A percentile compares a stretch with the other conserved stretches of the same genome.
These are phyloP conservation scores for Parathielavia appendiculata DNA, from an alignment of 495 filamentous ascomycete genomes.

Conservation along the genomic window DNA sequence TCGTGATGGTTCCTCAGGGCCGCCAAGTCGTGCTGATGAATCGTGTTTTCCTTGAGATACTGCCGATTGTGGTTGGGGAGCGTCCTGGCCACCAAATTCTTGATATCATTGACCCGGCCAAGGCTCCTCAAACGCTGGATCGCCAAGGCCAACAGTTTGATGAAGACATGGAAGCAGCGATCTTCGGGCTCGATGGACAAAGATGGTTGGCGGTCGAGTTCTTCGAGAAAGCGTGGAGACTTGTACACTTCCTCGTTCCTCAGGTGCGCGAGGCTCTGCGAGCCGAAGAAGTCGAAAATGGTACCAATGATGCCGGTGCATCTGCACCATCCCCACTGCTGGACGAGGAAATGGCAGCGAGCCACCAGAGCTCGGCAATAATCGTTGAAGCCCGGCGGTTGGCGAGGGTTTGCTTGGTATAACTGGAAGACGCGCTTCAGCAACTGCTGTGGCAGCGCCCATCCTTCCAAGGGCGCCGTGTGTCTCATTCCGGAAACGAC, in stretches of 20 bases:
- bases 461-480: slow-evolving; percentile 56
- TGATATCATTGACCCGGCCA: slow-evolving; percentile 65
- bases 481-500: slow-evolving; percentile 54
- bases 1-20: slow-evolving; percentile 91
- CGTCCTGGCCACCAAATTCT: slow-evolving; percentile 69
- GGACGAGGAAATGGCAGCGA: slow-evolving; percentile 73
- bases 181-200: slow-evolving; percentile 63
- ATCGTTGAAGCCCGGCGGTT: slow-evolving; percentile 64
- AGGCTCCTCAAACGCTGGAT: slow-evolving; percentile 55
- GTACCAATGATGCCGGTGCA: slow-evolving; percentile 72
- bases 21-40: slow-evolving; percentile 72
- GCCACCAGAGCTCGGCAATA: slow-evolving; percentile 71
- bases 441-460: slow-evolving; percentile 62
- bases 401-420: slow-evolving; percentile 55
- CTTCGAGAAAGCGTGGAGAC: slow-evolving; percentile 73
- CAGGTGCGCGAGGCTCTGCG: slow-evolving; percentile 65
- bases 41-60: slow-evolving; percentile 74
- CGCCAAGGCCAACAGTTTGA: slow-evolving; percentile 74
- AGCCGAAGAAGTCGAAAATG: slow-evolving; percentile 88
- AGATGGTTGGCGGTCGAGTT: slow-evolving; percentile 58
- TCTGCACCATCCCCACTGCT: slow-evolving; percentile 79
- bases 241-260: slow-evolving; percentile 68
- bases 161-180: slow-evolving; percentile 85
- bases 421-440: slow-evolving; percentile 58
- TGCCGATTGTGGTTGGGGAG: slow-evolving; percentile 84